Evolutionary conservation across 2,329 filamentous ascomycete species (phyloP).

Genomic region (Aspergillus viridinutans): DNA sequence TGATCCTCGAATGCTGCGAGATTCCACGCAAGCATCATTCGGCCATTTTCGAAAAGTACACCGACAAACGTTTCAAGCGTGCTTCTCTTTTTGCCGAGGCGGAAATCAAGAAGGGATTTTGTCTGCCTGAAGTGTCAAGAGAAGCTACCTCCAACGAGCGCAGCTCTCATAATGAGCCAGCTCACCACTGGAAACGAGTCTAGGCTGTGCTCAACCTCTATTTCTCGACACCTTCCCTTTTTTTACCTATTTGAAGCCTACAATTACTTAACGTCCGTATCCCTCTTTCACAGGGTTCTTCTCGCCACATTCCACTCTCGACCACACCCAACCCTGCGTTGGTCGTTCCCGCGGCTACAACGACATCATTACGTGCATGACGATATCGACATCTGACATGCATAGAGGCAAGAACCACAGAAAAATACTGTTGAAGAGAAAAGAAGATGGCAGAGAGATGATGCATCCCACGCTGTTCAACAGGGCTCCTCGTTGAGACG

Average conservation of each 20-base stretch:
- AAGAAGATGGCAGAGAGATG: not conserved
- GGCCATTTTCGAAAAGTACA: constrained; percentile 89
- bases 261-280: not conserved
- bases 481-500: not conserved
- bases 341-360: not conserved
- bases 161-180: constrained; percentile 10
- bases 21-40: constrained; percentile 74
- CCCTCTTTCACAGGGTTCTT: not conserved
- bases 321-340: not conserved
- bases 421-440: not conserved
- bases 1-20: constrained; percentile 84
- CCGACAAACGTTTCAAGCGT: constrained; percentile 79
- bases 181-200: constrained; percentile 15
- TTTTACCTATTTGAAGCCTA: not conserved
- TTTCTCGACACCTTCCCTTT: constrained; percentile 1
- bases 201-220: constrained; percentile 9
- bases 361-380: not conserved
- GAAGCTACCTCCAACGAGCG: constrained; percentile 12
- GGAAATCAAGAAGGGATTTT: constrained; percentile 62
- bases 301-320: constrained; percentile 8
- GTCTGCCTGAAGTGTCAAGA: constrained; percentile 38
- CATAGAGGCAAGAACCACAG: constrained; percentile 1
- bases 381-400: not conserved
- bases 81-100: constrained; percentile 75
- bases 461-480: not conserved